A percentile compares a stretch with the other conserved stretches of the same genome.
phyloP scores from a whole-genome alignment of 2,329 filamentous ascomycete species.

The Ophiostoma sp. region DNA sequence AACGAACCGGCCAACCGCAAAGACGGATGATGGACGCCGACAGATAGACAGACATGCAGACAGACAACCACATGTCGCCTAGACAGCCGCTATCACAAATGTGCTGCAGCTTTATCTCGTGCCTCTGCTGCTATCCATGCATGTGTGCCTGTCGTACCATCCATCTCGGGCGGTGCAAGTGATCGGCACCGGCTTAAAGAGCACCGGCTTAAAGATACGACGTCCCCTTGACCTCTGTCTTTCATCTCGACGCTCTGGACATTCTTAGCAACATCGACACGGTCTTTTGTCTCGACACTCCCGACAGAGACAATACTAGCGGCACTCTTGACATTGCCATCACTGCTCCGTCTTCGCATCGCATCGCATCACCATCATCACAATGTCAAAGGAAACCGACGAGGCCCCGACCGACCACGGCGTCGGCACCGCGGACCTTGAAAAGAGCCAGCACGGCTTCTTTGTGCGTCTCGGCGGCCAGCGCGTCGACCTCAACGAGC shows the following conservation, averaged over 20 bases:
- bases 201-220: background rate
- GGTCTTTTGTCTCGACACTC: no score
- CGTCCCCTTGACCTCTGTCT: background rate
- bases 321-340: no score
- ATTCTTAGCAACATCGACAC: no score
- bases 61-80: background rate
- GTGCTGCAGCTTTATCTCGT: background rate
- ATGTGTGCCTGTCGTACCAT: background rate
- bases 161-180: background rate
- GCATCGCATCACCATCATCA: background rate
- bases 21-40: background rate
- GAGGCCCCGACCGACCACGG: conserved; percentile 5
- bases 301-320: no score
- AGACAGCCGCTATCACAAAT: no score
- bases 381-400: conserved; percentile 16
- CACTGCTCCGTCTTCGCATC: background rate
- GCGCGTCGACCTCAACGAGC: conserved; percentile 22
- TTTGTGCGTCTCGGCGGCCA: background rate
- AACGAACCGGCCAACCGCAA: no score
- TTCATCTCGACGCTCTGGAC: background rate
- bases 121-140: background rate
- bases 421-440: background rate
- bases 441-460: conserved; percentile 9
- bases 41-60: background rate
- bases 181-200: background rate